These are phyloP conservation scores for Mitragyna speciosa DNA, from an alignment of 257 asterid genomes.

Conservation along the genomic window DNA sequence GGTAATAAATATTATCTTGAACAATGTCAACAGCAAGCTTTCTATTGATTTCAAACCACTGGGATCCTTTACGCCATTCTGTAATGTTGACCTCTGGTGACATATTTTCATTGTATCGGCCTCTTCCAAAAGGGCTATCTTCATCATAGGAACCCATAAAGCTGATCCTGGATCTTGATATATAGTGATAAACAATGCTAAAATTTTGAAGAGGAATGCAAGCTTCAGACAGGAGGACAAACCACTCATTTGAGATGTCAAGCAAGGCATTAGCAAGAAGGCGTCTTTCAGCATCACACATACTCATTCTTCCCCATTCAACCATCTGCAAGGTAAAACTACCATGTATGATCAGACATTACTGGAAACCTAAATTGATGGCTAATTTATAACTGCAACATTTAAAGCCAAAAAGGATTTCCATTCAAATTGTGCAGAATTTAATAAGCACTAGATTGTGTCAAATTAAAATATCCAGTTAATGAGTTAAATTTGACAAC, in stretches of 20 bases:
- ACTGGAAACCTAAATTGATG: background rate
- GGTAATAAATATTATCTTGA: constrained; percentile 34
- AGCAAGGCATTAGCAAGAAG: constrained; percentile 49
- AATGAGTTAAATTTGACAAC: background rate
- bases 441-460: background rate
- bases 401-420: no score
- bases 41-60: constrained; percentile 48
- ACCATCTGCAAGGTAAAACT: constrained; percentile 30
- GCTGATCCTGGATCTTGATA: constrained; percentile 42
- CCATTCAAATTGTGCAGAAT: background rate
- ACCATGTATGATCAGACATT: background rate
- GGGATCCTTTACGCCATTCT: constrained; percentile 50
- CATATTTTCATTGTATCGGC: constrained; percentile 40
- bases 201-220: constrained; percentile 48
- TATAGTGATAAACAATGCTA: constrained; percentile 33
- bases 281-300: constrained; percentile 55
- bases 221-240: constrained; percentile 45
- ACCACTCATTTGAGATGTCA: constrained; percentile 49
- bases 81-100: constrained; percentile 36
- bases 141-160: constrained; percentile 43
- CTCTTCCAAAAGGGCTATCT: constrained; percentile 43
- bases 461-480: background rate
- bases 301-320: constrained; percentile 51
- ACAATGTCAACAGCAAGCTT: constrained; percentile 41
- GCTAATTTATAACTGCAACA: background rate